Evolutionary conservation across 2,329 filamentous ascomycete genomes (phyloP).

Genomic region (Botryotinia calthae): DNA sequence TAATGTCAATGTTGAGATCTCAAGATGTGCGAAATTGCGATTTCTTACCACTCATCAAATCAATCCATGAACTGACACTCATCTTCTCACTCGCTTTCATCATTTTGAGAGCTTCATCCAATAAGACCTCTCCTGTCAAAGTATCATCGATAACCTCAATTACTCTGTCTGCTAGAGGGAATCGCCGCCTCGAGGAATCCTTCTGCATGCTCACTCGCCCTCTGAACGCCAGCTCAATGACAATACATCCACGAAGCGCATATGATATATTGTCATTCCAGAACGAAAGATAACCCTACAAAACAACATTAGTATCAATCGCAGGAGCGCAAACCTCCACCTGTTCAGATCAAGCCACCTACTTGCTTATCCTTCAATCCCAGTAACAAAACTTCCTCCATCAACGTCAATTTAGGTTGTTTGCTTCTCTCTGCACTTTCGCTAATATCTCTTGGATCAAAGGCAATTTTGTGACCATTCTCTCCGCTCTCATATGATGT

Average conservation of each 20-base stretch:
- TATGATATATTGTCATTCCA: constrained; percentile 99
- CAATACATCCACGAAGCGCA: constrained; percentile 93
- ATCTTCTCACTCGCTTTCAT: constrained; percentile 99
- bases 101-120: constrained; percentile 98
- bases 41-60: constrained; percentile 85
- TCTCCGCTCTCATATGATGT: constrained; percentile 90
- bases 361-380: constrained; percentile 99
- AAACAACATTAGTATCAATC: constrained; percentile 14
- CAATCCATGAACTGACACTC: constrained; percentile 99
- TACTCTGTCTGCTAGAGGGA: constrained; percentile 85
- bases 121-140: constrained; percentile 90
- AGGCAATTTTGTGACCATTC: constrained; percentile 98
- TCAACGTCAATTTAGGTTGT: constrained; percentile 96
- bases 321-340: constrained; percentile 14
- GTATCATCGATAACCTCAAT: constrained; percentile 98
- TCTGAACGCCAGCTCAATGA: constrained; percentile 93
- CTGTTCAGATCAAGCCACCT: constrained; percentile 38
- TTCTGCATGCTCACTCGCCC: constrained; percentile 98
- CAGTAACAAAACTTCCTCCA: constrained; percentile 96
- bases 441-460: constrained; percentile 93
- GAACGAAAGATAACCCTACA: constrained; percentile 92
- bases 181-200: constrained; percentile 85
- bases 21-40: constrained; percentile 11
- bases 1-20: constrained; percentile 11
- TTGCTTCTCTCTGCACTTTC: constrained; percentile 95